These are phyloP conservation scores for Verticillium alfalfae DNA, from an alignment of 2,329 filamentous ascomycete genomes.

Conservation along the genomic window DNA sequence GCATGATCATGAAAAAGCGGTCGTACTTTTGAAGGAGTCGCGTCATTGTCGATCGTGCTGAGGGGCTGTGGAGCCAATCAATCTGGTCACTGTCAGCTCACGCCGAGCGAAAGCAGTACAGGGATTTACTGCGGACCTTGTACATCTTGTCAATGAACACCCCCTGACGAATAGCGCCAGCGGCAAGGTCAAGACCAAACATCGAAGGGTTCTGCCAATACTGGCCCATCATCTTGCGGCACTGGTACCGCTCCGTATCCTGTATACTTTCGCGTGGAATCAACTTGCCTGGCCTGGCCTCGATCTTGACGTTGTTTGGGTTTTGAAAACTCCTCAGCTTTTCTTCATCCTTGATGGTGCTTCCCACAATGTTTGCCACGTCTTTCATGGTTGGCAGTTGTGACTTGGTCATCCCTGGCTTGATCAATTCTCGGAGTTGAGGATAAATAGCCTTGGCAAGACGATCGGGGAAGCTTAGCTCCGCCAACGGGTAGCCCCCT, in stretches of 20 bases:
- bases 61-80: slow-evolving; percentile 73
- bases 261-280: neutral
- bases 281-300: slow-evolving; percentile 7
- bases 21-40: slow-evolving; percentile 60
- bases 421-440: slow-evolving; percentile 33
- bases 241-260: slow-evolving; percentile 6
- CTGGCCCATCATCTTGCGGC: slow-evolving; percentile 62
- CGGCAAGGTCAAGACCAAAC: slow-evolving; percentile 60
- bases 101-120: neutral
- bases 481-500: slow-evolving; percentile 18
- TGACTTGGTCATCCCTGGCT: slow-evolving; percentile 13
- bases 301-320: slow-evolving; percentile 26
- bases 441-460: slow-evolving; percentile 44
- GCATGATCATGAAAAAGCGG: slow-evolving; percentile 59
- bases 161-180: slow-evolving; percentile 61
- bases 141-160: slow-evolving; percentile 70
- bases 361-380: slow-evolving; percentile 46
- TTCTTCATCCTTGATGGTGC: slow-evolving; percentile 27
- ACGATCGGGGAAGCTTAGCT: slow-evolving; percentile 49
- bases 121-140: slow-evolving; percentile 22
- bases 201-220: slow-evolving; percentile 30
- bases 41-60: slow-evolving; percentile 55
- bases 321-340: neutral
- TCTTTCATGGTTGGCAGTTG: slow-evolving; percentile 39
- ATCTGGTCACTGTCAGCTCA: slow-evolving; percentile 29